Percentiles rank a stretch among this genome's conserved stretches.
Conservation (phyloP, 2,329 filamentous ascomycete species). For the Phyllosticta capitalensis region DNA sequence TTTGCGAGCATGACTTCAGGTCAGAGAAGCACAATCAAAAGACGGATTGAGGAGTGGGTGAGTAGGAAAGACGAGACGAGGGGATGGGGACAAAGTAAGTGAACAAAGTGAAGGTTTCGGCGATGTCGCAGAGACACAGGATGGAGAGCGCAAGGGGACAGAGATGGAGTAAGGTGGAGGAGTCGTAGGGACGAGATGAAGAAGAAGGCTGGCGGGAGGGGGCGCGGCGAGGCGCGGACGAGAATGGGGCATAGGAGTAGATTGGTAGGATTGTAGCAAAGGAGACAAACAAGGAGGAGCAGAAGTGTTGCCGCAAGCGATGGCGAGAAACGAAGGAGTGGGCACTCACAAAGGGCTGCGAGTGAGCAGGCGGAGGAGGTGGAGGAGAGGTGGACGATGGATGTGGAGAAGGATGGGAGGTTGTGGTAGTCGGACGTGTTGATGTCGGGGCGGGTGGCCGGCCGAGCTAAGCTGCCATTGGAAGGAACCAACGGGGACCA, state of each 20-base stretch:
- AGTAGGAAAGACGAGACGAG: conserved; percentile 22
- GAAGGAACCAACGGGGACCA: too few species aligned
- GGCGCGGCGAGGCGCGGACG: conserved; percentile 8
- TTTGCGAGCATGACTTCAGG: conserved; percentile 33
- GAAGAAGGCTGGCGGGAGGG: conserved; percentile 8
- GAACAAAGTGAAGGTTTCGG: background rate
- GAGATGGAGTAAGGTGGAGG: conserved; percentile 12
- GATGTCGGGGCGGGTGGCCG: background rate
- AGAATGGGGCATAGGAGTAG: conserved; percentile 18
- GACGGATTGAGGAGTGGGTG: background rate
- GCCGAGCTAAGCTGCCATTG: background rate
- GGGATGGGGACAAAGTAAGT: conserved; percentile 18
- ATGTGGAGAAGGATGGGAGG: conserved; percentile 8
- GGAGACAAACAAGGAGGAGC: conserved; percentile 12
- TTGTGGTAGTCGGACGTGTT: background rate
- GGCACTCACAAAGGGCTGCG: conserved; percentile 9
- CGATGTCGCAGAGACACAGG: background rate
- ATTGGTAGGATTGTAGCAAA: conserved; percentile 14
- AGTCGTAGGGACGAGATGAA: conserved; percentile 16
- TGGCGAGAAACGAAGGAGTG: conserved; percentile 15
- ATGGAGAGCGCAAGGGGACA: conserved; percentile 10
- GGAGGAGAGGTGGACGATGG: conserved; percentile 1
- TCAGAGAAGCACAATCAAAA: conserved; percentile 29
- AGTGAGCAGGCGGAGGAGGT: background rate
- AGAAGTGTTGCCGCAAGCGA: conserved; percentile 10